Conservation (phyloP, 2,329 filamentous ascomycete species). For the Fusarium avenaceum region DNA sequence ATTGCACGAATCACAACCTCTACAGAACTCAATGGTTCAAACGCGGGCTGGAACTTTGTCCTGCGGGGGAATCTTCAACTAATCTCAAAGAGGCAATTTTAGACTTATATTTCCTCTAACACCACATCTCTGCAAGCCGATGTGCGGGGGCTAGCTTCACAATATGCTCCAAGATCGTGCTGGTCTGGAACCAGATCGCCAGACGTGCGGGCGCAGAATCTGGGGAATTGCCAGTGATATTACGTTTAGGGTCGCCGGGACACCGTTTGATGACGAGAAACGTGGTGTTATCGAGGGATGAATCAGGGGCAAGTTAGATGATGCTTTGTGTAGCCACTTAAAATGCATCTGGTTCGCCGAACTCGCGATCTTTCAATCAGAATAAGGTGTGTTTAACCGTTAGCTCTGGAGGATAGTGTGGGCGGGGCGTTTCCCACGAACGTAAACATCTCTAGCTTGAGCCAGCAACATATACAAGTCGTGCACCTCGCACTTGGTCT, state of each 20-base stretch:
- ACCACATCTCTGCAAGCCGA: neutral
- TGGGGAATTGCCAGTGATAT: neutral
- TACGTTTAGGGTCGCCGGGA: neutral
- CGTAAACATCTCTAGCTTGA: neutral
- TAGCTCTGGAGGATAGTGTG: neutral
- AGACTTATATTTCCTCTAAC: constrained; percentile 29
- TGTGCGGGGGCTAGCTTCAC: neutral
- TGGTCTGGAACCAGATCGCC: neutral
- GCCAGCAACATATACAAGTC: constrained; percentile 11
- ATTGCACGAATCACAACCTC: constrained; percentile 15
- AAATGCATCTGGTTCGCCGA: neutral
- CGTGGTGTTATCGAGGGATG: neutral
- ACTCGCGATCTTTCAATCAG: neutral
- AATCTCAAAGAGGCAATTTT: constrained; percentile 27
- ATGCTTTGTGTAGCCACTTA: neutral
- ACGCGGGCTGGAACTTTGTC: neutral
- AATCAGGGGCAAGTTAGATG: neutral
- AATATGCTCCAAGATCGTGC: neutral
- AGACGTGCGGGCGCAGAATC: neutral
- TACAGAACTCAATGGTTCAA: neutral
- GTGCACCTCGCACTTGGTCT: neutral
- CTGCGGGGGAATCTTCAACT: constrained; percentile 9
- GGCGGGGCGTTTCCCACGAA: neutral
- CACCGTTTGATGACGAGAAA: neutral
- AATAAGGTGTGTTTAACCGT: neutral